Evolutionary conservation across 2,329 filamentous ascomycete species (phyloP).

Genomic region (Alternaria sp.): DNA sequence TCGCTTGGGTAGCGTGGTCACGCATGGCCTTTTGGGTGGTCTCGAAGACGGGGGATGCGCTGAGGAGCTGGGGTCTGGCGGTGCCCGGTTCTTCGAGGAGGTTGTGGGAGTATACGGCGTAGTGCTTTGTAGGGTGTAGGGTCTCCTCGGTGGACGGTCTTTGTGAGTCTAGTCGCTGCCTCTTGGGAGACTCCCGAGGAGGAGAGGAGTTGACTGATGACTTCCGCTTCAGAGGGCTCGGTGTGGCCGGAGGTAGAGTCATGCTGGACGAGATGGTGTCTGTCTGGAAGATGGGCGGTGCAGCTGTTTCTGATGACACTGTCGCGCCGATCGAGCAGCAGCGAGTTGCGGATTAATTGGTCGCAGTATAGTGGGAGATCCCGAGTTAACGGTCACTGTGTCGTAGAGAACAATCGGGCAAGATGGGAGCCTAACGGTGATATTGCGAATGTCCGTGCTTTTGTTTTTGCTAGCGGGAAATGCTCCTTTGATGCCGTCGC

Average conservation of each 20-base stretch:
- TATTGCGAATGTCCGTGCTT: background rate
- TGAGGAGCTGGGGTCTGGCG: background rate
- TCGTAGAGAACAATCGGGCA: background rate
- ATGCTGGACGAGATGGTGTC: background rate
- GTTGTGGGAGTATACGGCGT: background rate
- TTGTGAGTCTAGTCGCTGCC: background rate
- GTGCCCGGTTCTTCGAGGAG: background rate
- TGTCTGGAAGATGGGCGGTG: background rate
- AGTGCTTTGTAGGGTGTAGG: background rate
- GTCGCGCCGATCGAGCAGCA: background rate
- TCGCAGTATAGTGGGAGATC: background rate
- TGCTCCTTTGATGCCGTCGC: background rate
- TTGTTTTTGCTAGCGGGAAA: background rate
- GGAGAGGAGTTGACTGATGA: background rate
- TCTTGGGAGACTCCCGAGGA: background rate
- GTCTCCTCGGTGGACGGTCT: background rate
- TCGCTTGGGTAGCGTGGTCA: background rate
- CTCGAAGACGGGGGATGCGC: background rate
- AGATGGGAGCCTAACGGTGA: background rate
- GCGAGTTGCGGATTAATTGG: background rate
- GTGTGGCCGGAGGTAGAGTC: background rate
- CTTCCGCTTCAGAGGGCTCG: background rate
- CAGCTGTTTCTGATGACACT: background rate
- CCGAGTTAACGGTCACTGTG: background rate
- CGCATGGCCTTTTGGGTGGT: conserved; percentile 3